A percentile compares a stretch with the other conserved stretches of the same genome.
Evolutionary conservation across 73 alveolate genomes (phyloP).

Genomic region (Uronychia setigera): DNA sequence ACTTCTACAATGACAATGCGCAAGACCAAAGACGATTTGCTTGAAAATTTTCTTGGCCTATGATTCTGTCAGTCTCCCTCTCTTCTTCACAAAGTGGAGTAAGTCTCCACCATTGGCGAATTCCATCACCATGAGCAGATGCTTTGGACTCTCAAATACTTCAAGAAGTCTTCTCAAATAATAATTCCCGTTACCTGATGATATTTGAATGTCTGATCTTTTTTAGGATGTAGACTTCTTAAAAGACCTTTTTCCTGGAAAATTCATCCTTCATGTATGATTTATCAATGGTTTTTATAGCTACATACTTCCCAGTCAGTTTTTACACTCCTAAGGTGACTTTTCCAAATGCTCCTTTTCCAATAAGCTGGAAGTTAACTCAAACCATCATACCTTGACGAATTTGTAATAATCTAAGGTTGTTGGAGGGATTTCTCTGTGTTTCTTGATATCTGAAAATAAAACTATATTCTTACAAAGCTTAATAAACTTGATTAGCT

Average conservation of each 20-base stretch:
- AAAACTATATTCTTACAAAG: constrained; percentile 15
- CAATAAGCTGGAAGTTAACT: constrained; percentile 37
- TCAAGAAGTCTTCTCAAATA: too few species aligned
- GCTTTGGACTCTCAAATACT: constrained; percentile 69
- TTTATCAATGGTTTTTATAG: constrained; percentile 68
- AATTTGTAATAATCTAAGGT: constrained; percentile 57
- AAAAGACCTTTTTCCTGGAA: constrained; percentile 54
- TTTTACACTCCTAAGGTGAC: constrained; percentile 71
- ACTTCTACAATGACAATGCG: constrained; percentile 57
- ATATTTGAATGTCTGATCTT: constrained; percentile 61
- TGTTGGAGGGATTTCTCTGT: constrained; percentile 43
- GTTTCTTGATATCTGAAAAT: constrained; percentile 23
- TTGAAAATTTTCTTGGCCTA: constrained; percentile 81
- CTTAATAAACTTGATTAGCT: constrained; percentile 48
- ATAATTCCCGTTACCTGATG: too few species aligned
- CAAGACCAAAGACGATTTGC: constrained; percentile 80
- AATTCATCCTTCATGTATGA: constrained; percentile 65
- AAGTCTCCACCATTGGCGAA: constrained; percentile 76
- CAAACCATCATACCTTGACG: constrained; percentile 19
- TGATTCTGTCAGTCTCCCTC: constrained; percentile 70
- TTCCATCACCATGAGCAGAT: constrained; percentile 70
- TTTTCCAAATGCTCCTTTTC: constrained; percentile 81
- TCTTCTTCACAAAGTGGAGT: constrained; percentile 43
- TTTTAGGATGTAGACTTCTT: constrained; percentile 57
- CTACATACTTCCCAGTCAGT: constrained; percentile 75